These are phyloP conservation scores for Pythium vanterpoolii DNA, from an alignment of 352 stramenopile species.

Conservation along the genomic window DNA sequence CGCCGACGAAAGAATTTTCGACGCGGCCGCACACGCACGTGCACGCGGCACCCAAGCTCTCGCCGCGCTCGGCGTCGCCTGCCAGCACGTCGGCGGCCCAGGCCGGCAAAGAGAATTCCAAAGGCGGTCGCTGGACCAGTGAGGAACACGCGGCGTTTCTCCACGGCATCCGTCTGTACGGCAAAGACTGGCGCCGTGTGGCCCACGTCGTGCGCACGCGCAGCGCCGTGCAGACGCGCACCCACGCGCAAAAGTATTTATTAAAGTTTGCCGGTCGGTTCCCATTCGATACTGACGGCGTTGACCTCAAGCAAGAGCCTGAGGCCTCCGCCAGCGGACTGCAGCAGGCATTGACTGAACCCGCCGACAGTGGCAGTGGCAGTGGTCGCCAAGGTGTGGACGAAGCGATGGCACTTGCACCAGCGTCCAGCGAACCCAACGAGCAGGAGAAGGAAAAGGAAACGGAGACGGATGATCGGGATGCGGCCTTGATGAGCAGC, in stretches of 20 bases:
- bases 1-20: constrained; percentile 23
- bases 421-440: neutral
- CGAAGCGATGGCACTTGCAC: neutral
- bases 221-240: constrained; percentile 86
- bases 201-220: constrained; percentile 79
- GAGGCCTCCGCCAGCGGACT: neutral
- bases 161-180: constrained; percentile 82
- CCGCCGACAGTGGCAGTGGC: neutral
- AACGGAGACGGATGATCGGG: constrained; percentile 14
- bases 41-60: constrained; percentile 18
- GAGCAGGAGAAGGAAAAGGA: constrained; percentile 14
- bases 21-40: constrained; percentile 12
- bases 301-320: constrained; percentile 13
- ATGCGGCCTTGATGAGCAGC: constrained; percentile 25
- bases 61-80: constrained; percentile 13
- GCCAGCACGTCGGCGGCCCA: constrained; percentile 13
- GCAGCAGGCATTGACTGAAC: neutral
- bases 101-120: constrained; percentile 33
- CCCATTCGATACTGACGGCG: constrained; percentile 49
- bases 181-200: constrained; percentile 85
- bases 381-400: neutral
- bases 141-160: constrained; percentile 86
- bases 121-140: constrained; percentile 85
- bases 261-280: constrained; percentile 87
- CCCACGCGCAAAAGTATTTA: constrained; percentile 91